Conservation (phyloP, 2,329 filamentous ascomycete genomes). For the Aspergillus costaricaensis region DNA sequence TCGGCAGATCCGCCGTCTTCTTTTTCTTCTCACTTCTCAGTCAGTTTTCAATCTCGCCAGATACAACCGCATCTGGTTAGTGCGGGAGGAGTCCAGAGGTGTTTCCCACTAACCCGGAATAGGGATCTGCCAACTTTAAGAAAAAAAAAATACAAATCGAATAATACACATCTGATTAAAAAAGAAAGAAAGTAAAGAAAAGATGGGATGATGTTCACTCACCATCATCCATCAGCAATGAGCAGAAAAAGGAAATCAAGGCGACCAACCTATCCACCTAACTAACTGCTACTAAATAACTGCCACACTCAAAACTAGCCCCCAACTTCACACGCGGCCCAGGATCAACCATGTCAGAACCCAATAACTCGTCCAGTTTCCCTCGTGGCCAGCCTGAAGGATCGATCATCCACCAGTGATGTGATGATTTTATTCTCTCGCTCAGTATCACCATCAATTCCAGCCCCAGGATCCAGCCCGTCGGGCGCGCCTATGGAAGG, state of each 20-base stretch:
- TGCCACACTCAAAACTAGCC: neutral
- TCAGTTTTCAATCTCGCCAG: slow-evolving; percentile 24
- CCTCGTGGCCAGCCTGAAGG: neutral
- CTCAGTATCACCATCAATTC: neutral
- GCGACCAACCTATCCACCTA: neutral
- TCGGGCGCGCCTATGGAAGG: neutral
- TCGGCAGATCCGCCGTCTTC: neutral
- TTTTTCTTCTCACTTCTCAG: too few relatives aligned
- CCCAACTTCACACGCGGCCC: neutral
- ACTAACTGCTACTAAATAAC: neutral
- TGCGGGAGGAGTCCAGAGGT: neutral
- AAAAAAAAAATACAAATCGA: neutral
- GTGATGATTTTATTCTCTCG: too few relatives aligned
- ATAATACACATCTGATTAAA: neutral
- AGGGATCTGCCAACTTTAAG: neutral
- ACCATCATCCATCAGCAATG: too few relatives aligned
- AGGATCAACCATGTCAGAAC: slow-evolving; percentile 5
- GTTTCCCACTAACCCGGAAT: neutral
- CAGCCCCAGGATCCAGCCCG: neutral
- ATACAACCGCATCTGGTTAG: slow-evolving; percentile 27
- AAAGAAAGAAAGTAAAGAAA: neutral
- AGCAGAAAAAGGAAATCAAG: neutral
- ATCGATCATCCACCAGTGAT: neutral
- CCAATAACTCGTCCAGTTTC: neutral
- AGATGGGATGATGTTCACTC: neutral